Conservation (phyloP, 73 alveolate genomes). For the Symbiodinium pilosum region DNA sequence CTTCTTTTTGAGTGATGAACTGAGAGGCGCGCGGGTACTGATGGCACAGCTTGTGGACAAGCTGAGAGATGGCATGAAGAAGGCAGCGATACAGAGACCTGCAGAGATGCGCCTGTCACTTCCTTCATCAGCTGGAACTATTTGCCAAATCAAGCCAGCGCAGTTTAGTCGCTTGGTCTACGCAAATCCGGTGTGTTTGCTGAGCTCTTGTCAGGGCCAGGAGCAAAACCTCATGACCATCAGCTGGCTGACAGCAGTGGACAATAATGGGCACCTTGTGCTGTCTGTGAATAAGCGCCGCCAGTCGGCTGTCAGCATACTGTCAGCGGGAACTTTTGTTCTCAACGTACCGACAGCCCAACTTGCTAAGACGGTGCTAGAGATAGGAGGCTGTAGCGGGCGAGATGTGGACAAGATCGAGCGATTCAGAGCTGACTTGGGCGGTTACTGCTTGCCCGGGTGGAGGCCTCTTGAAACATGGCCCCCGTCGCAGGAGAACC, state of each 20-base stretch:
- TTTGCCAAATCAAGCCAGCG: constrained; percentile 55
- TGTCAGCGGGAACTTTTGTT: constrained; percentile 27
- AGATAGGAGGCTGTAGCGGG: constrained; percentile 57
- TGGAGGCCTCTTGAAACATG: constrained; percentile 33
- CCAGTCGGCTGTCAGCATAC: constrained; percentile 31
- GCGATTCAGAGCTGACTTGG: constrained; percentile 2
- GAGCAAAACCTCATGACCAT: constrained; percentile 43
- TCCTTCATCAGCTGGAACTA: background rate
- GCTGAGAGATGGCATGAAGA: constrained; percentile 36
- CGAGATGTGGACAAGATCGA: constrained; percentile 25
- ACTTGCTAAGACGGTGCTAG: constrained; percentile 32
- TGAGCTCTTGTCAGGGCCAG: constrained; percentile 49
- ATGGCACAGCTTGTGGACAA: constrained; percentile 40
- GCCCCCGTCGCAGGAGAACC: background rate
- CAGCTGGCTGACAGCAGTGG: constrained; percentile 77
- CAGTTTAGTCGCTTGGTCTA: constrained; percentile 55
- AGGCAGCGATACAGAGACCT: background rate
- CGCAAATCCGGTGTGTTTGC: constrained; percentile 56
- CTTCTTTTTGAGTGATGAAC: constrained; percentile 24
- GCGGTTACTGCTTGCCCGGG: constrained; percentile 57
- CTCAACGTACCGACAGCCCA: constrained; percentile 54
- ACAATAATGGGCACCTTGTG: constrained; percentile 41
- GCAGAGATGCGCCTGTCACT: background rate
- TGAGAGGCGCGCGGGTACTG: constrained; percentile 5
- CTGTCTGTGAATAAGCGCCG: constrained; percentile 67